Percentiles rank a stretch among this genome's conserved stretches.
Evolutionary conservation across 2,329 filamentous ascomycete species (phyloP).

Genomic region (Aspergillus arachidicola): DNA sequence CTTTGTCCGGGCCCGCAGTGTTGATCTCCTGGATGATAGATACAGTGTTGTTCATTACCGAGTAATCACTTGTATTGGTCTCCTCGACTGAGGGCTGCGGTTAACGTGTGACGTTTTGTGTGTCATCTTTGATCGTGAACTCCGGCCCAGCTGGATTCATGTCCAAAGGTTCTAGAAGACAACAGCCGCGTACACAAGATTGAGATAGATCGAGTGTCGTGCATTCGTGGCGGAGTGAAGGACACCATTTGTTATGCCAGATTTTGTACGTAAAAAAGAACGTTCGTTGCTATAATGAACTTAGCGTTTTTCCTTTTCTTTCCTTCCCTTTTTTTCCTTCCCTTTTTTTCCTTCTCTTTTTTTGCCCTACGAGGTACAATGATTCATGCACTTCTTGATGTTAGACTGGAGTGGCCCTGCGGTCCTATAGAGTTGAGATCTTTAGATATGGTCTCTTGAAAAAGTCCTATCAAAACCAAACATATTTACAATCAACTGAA

Average conservation of each 20-base stretch:
- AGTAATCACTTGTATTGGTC: slow-evolving; percentile 22
- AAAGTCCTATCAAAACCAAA: neutral
- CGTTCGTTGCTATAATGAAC: slow-evolving; percentile 29
- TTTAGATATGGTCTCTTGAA: neutral
- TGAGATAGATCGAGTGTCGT: slow-evolving; percentile 29
- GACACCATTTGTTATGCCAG: slow-evolving; percentile 33
- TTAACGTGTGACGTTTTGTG: slow-evolving; percentile 22
- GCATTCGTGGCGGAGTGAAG: slow-evolving; percentile 29
- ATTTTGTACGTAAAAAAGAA: slow-evolving; percentile 32
- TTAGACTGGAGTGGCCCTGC: neutral
- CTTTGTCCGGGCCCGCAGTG: slow-evolving; percentile 24
- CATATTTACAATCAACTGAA: neutral
- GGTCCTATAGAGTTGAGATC: neutral
- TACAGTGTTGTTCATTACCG: slow-evolving; percentile 22
- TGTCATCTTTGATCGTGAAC: slow-evolving; percentile 20
- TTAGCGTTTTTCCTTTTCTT: slow-evolving; percentile 18
- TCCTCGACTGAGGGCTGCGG: slow-evolving; percentile 28
- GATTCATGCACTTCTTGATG: neutral
- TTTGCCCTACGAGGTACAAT: neutral
- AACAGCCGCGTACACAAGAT: slow-evolving; percentile 24
- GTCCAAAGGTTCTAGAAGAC: slow-evolving; percentile 11
- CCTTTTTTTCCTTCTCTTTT: neutral
- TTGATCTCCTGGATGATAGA: slow-evolving; percentile 29
- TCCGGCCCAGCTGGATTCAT: neutral
- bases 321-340: too few species aligned